Evolutionary conservation across 176 grass and related monocot genomes (phyloP).

Genomic region (Triticum aestivum): DNA sequence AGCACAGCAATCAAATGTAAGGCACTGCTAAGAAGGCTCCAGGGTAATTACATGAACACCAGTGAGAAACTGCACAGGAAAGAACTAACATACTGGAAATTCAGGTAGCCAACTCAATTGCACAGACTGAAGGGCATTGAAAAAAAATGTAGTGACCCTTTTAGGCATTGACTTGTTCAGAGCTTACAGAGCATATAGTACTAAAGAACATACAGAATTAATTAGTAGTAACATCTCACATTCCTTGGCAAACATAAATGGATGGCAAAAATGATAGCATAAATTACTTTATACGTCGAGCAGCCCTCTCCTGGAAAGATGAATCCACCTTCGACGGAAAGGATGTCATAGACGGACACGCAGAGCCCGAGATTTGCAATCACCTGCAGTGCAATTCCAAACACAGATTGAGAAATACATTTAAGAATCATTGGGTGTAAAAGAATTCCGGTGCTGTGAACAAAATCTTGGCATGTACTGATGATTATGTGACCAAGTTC

Average conservation of each 20-base stretch:
- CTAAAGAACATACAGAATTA: not conserved
- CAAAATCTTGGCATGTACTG: not conserved
- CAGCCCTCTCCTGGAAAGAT: conserved; percentile 73
- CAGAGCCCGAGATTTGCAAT: conserved; percentile 75
- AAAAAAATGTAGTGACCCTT: not conserved
- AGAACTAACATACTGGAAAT: not conserved
- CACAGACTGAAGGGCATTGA: not conserved
- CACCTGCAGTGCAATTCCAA: conserved; percentile 41
- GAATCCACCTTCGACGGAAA: conserved; percentile 65
- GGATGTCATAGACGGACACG: conserved; percentile 79
- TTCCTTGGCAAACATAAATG: not conserved
- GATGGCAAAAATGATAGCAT: not conserved
- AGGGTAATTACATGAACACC: not conserved
- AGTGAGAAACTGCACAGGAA: not conserved
- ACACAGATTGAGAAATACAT: not conserved
- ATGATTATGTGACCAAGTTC: not conserved
- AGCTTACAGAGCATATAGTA: too few species aligned
- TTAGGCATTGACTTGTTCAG: not conserved
- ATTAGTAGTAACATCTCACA: not conserved
- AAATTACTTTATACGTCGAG: conserved; percentile 69
- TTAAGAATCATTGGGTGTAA: not conserved
- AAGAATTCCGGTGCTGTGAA: not conserved
- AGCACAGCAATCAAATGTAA: not conserved
- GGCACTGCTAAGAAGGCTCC: not conserved
- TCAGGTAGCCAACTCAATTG: not conserved